phyloP scores from a whole-genome alignment of 441 rosid species.

The Erodium texanum region DNA sequence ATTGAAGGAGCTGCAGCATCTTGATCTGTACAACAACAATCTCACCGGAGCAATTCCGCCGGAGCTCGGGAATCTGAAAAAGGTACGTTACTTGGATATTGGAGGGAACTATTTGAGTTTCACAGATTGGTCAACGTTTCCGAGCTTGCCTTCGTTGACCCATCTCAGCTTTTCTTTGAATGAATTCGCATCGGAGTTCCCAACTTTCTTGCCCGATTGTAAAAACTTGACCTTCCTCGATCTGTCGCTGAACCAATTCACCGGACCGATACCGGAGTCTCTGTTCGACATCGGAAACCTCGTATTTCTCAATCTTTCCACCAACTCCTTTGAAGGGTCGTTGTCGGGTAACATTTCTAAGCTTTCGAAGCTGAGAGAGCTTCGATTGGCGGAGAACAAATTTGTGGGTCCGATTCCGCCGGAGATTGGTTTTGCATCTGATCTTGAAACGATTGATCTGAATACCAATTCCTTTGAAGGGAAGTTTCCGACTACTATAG shows the following conservation, averaged over 20 bases:
- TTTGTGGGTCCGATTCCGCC: conserved; percentile 40
- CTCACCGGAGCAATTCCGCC: background rate
- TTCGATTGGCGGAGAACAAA: conserved; percentile 29
- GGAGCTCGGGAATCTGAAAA: background rate
- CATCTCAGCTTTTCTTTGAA: conserved; percentile 38
- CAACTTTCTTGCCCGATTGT: conserved; percentile 33
- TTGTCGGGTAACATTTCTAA: conserved; percentile 37
- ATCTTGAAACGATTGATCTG: conserved; percentile 36
- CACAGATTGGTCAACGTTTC: conserved; percentile 49
- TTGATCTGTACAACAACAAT: background rate
- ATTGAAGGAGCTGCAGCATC: background rate
- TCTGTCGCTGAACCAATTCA: conserved; percentile 35
- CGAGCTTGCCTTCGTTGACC: conserved; percentile 36
- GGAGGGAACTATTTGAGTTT: conserved; percentile 39
- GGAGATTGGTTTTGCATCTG: conserved; percentile 30
- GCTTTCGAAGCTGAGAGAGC: conserved; percentile 39
- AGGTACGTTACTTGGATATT: conserved; percentile 26
- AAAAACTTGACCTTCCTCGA: conserved; percentile 44
- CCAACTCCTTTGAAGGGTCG: conserved; percentile 33
- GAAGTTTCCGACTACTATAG: conserved; percentile 46
- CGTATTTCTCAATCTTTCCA: conserved; percentile 33
- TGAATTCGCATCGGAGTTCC: conserved; percentile 30
- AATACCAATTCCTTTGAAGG: conserved; percentile 36
- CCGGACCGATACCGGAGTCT: conserved; percentile 35
- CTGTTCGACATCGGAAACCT: conserved; percentile 36